phyloP scores from a whole-genome alignment of 192 early-diverging fungal species.

The Coemansia sp. region DNA sequence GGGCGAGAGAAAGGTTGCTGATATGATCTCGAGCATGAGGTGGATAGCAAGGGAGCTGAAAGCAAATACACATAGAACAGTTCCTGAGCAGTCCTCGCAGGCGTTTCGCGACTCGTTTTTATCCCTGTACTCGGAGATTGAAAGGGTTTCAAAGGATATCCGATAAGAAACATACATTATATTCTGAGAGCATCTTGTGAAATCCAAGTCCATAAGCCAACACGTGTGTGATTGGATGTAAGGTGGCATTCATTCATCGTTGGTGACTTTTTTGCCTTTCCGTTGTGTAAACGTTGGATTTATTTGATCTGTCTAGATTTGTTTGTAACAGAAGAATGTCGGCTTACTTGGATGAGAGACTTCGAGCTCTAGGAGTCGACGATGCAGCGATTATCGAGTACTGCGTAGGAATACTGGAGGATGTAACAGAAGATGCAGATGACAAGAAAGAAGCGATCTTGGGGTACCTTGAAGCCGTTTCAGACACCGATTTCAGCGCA shows the following conservation, averaged over 20 bases:
- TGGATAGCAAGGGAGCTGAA: conserved; percentile 3
- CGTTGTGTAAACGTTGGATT: too few relatives aligned
- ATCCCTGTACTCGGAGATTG: conserved; percentile 1
- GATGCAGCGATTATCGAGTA: conserved; percentile 47
- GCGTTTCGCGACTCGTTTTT: conserved; percentile 2
- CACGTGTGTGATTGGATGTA: too few relatives aligned
- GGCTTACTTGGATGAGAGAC: conserved; percentile 16
- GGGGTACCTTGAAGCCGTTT: conserved; percentile 38
- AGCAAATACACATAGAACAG: not conserved
- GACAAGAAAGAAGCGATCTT: conserved; percentile 41
- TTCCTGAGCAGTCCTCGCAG: not conserved
- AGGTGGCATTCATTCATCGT: too few relatives aligned
- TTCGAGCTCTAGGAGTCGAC: conserved; percentile 31
- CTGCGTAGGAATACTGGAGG: conserved; percentile 32
- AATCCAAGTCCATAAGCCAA: too few relatives aligned
- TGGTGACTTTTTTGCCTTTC: too few relatives aligned
- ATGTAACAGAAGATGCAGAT: conserved; percentile 16
- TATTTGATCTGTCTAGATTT: too few relatives aligned
- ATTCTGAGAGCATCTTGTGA: not conserved
- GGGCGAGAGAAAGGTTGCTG: not conserved
- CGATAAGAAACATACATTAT: not conserved
- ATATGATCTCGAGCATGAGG: not conserved
- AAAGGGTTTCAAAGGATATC: not conserved
- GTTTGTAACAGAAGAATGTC: conserved; percentile 17
- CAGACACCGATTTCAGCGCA: conserved; percentile 6